Evolutionary conservation across 1,284 basidiomycete species (phyloP).

Genomic region (Cystobasidium pallidum): DNA sequence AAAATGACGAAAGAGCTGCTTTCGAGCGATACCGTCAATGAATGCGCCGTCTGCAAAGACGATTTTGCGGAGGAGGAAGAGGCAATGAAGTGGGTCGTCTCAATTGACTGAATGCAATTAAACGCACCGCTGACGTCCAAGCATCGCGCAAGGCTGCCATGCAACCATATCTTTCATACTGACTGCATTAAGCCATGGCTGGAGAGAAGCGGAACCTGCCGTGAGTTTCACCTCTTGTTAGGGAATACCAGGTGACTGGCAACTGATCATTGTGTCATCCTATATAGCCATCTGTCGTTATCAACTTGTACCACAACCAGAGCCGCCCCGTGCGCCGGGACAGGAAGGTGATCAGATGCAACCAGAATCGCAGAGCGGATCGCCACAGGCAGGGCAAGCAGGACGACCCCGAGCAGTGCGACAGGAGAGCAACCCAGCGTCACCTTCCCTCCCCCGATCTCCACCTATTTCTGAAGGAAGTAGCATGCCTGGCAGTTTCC

Average conservation of each 20-base stretch:
- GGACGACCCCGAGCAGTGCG: background rate
- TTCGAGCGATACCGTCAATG: conserved; percentile 33
- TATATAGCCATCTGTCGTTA: conserved; percentile 32
- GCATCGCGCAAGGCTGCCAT: conserved; percentile 14
- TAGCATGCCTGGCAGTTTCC: conserved; percentile 36
- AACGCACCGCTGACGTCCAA: background rate
- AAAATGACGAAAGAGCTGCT: conserved; percentile 40
- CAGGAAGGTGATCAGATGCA: background rate
- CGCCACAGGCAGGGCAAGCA: background rate
- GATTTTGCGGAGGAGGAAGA: conserved; percentile 42
- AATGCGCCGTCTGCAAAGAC: conserved; percentile 46
- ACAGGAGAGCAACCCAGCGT: conserved; percentile 17
- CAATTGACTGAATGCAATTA: background rate
- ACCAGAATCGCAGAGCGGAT: background rate
- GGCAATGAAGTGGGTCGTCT: conserved; percentile 21
- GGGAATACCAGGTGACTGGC: too few species aligned
- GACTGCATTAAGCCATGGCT: conserved; percentile 45
- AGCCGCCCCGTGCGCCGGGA: conserved; percentile 29
- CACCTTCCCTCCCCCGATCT: conserved; percentile 24
- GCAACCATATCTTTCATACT: conserved; percentile 39
- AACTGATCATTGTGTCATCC: background rate
- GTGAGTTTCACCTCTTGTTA: background rate
- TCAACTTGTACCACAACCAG: conserved; percentile 40
- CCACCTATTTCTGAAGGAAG: conserved; percentile 37
- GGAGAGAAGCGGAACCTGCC: conserved; percentile 44